Percentiles rank a stretch among this genome's conserved stretches.
These are phyloP conservation scores for Cynara cardunculus DNA, from an alignment of 129 eudicot species.

Conservation along the genomic window DNA sequence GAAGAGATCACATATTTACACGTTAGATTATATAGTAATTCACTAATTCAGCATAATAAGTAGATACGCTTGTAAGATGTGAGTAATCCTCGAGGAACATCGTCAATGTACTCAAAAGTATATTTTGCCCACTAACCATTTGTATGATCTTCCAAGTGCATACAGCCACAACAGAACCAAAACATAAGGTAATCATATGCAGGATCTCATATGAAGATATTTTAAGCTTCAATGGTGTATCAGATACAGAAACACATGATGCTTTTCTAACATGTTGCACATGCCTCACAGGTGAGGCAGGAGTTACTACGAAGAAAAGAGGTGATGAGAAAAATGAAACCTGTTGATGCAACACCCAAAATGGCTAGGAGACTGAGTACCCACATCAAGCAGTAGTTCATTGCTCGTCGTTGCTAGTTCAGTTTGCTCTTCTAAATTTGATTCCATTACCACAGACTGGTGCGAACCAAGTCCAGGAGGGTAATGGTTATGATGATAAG, in stretches of 20 bases:
- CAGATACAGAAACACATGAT: background rate
- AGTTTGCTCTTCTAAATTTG: conserved; percentile 34
- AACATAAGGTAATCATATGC: background rate
- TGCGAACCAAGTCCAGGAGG: conserved; percentile 38
- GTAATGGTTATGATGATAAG: conserved; percentile 30
- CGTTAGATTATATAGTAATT: background rate
- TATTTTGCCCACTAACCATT: background rate
- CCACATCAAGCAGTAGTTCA: conserved; percentile 29
- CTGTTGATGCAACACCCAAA: conserved; percentile 52
- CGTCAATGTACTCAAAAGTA: background rate
- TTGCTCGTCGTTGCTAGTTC: conserved; percentile 30
- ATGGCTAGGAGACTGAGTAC: conserved; percentile 30
- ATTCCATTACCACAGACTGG: conserved; percentile 57
- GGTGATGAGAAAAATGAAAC: conserved; percentile 26
- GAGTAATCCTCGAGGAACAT: too few relatives aligned
- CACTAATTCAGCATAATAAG: too few relatives aligned
- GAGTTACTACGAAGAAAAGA: background rate
- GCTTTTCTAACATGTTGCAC: background rate
- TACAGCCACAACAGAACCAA: background rate
- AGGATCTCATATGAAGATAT: background rate
- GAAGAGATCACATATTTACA: background rate
- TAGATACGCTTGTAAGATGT: too few relatives aligned
- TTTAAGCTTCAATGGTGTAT: background rate
- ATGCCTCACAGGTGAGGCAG: background rate
- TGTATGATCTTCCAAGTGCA: background rate